These are phyloP conservation scores for Torrubiellomyces zombiae DNA, from an alignment of 2,329 filamentous ascomycete species.

Conservation along the genomic window DNA sequence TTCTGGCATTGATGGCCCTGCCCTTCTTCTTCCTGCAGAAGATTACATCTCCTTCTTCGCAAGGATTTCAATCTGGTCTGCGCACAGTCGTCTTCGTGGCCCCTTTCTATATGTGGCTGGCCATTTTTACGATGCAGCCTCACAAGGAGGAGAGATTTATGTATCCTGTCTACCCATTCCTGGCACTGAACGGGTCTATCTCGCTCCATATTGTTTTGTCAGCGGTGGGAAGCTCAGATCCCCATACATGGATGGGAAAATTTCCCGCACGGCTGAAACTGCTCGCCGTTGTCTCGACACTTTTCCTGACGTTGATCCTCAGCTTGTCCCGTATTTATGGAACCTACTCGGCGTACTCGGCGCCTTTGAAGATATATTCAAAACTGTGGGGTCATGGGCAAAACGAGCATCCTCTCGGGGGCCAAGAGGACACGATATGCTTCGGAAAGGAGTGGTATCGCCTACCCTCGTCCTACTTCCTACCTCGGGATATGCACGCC, in stretches of 20 bases:
- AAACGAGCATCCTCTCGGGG: constrained; percentile 29
- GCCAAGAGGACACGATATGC: constrained; percentile 56
- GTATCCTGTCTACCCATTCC: constrained; percentile 87
- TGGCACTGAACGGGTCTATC: constrained; percentile 77
- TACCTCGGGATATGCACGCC: constrained; percentile 66
- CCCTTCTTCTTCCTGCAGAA: constrained; percentile 66
- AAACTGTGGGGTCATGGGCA: constrained; percentile 41
- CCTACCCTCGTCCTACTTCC: constrained; percentile 82
- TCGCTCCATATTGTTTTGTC: constrained; percentile 66
- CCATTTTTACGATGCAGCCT: constrained; percentile 78
- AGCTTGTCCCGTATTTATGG: constrained; percentile 60
- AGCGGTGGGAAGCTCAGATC: constrained; percentile 54
- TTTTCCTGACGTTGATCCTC: constrained; percentile 48
- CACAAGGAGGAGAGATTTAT: constrained; percentile 99
- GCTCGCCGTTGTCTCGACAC: constrained; percentile 36
- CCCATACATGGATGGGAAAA: constrained; percentile 48
- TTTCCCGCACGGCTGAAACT: constrained; percentile 66
- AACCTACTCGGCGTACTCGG: constrained; percentile 65
- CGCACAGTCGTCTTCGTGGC: constrained; percentile 62
- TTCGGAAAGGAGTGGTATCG: constrained; percentile 97
- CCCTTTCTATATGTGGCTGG: constrained; percentile 90
- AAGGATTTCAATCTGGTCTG: constrained; percentile 52
- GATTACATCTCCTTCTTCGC: constrained; percentile 39
- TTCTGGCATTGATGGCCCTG: constrained; percentile 56
- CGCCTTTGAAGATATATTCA: constrained; percentile 56